phyloP scores from a whole-genome alignment of 2,329 filamentous ascomycete species.

The Penicillium brasilianum region DNA sequence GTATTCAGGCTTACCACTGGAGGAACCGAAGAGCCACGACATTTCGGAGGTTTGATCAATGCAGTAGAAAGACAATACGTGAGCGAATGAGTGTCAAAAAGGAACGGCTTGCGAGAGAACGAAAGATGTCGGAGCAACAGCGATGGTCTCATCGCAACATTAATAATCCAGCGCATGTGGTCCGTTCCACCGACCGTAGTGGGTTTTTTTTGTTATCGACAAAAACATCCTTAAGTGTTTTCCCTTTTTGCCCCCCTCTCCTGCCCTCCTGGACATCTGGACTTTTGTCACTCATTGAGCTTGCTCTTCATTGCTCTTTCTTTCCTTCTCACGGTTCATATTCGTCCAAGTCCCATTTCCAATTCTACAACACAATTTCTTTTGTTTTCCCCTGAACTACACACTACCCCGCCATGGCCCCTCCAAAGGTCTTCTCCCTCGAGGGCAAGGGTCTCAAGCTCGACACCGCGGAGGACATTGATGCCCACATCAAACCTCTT shows the following conservation, averaged over 20 bases:
- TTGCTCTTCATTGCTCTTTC: constrained; percentile 4
- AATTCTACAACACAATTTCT: neutral
- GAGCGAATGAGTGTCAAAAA: constrained; percentile 5
- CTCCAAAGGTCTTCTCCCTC: constrained; percentile 74
- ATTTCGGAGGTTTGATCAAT: constrained; percentile 26
- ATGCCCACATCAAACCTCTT: constrained; percentile 79
- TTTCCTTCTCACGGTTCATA: neutral
- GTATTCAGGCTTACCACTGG: constrained; percentile 35
- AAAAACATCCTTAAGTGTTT: constrained; percentile 23
- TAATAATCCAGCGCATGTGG: constrained; percentile 33
- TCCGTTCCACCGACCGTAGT: constrained; percentile 26
- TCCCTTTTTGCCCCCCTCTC: constrained; percentile 19
- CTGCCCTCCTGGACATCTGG: constrained; percentile 11
- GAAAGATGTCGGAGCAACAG: constrained; percentile 9
- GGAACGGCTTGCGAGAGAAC: constrained; percentile 3
- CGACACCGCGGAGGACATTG: constrained; percentile 83
- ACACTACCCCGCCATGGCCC: constrained; percentile 55
- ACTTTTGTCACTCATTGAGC: constrained; percentile 13
- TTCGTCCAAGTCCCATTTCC: neutral
- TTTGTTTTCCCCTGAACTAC: constrained; percentile 25
- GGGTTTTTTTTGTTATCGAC: constrained; percentile 29
- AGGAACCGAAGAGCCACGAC: constrained; percentile 46
- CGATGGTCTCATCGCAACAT: constrained; percentile 22
- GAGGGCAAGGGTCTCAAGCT: constrained; percentile 93
- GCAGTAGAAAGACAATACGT: neutral